Base-by-base conservation (phyloP, 2,329 filamentous ascomycete genomes). In the Fusarium piperis region DNA sequence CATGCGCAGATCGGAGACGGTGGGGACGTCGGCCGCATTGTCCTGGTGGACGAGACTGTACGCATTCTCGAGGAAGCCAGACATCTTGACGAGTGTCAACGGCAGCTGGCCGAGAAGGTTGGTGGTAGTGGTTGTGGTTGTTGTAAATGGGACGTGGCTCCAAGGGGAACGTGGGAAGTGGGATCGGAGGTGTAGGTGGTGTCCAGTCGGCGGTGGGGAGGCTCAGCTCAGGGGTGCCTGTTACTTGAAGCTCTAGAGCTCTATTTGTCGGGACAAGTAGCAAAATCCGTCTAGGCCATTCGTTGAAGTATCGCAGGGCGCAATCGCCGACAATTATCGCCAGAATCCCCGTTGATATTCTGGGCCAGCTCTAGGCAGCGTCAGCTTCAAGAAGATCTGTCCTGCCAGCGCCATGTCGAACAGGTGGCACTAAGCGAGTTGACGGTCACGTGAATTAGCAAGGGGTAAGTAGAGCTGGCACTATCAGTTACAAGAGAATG, bases 1-100 rank as follows among this genome's bases (percentile, higher is more conserved):
- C 77, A 91, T 94, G 84, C 94, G 94, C 84, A 99, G 88, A 82
- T 99, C 96, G 80, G 94, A 94, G 83, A 96, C 87, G 70, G 92
- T 91, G 65, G 96, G 95, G 78, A 97, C 92, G 82, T 98, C 96
- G 75, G 95, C 93, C 71, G 94, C 89, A 88, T 98, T 98, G 90
- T 99, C 96, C 89, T 96, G 91, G 84, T 98, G 95, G 84, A 99
- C 94, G 85, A 99, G 85, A 84, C 94, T 98, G 89, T 98, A 99
- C 74, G 96, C 90, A 83, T 93, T 93, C 82, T 99, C 96, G 72
- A 98, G 89, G 83, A 97, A 98, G 76, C 93, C 92, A 85, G 95
- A 92, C 95, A 98, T 99, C 84, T 76, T 92, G 88, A 80, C 77
- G 68, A 68, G 64, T 48, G 61, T 71, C 56, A 68, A 64, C 73